Evolutionary conservation across 371 early-diverging fungal species (phyloP).

Genomic region (Mucor sp.): DNA sequence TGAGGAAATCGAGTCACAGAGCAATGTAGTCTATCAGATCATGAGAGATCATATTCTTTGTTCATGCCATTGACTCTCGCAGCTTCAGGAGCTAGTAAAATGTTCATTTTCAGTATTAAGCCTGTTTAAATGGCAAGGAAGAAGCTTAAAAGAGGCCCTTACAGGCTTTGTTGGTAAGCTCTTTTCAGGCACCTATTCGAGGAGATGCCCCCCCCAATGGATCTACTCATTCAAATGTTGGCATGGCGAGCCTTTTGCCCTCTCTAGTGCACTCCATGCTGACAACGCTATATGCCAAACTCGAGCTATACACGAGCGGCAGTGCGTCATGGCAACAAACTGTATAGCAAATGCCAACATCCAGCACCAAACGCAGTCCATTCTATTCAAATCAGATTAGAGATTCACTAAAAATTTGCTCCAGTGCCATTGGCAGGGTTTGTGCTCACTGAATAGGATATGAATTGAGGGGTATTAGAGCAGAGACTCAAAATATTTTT

Average conservation of each 20-base stretch:
- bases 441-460: neutral
- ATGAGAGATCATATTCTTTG: neutral
- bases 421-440: neutral
- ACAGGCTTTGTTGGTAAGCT: neutral
- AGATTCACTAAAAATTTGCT: neutral
- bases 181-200: neutral
- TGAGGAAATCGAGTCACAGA: neutral
- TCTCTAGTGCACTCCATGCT: neutral
- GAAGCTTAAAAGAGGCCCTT: neutral
- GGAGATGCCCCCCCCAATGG: neutral
- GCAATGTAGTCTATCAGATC: neutral
- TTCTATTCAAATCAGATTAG: neutral
- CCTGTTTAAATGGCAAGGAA: neutral
- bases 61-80: neutral
- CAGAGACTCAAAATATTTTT: neutral
- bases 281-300: neutral
- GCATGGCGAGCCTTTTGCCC: neutral
- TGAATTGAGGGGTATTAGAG: neutral
- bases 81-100: neutral
- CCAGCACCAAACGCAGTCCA: neutral
- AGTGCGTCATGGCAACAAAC: neutral
- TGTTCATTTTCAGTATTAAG: neutral
- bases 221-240: neutral
- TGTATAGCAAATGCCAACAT: neutral
- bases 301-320: neutral